Base-by-base conservation (phyloP, 345 rosid genomes). In the Boechera retrofracta region DNA sequence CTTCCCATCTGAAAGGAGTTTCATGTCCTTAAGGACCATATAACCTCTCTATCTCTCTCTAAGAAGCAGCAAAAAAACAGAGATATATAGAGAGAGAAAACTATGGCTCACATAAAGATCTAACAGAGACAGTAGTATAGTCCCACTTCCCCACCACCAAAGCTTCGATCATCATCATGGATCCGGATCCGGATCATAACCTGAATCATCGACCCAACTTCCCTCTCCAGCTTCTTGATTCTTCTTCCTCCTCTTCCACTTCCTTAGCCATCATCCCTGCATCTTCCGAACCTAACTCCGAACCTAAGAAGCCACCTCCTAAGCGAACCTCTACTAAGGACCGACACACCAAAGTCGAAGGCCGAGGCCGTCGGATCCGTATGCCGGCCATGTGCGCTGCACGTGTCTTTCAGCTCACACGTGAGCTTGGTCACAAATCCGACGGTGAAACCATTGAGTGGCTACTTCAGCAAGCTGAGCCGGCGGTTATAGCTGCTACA, bases 371-470 rank as follows among this genome's bases (percentile, higher is more conserved):
- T 51, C 85, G 98, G 85, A 92, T 92, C 88, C 93, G 98, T 53
- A 93, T 93, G 96, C 98, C 98, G 0, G 97, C 97, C 35, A 79
- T 90, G 52, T 93, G 98, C 54, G 98, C 98, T 0, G 98, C 97
- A 29, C 84, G 98, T 85, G 96, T 93, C 63, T 93, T 93, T 75
- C 98, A 93, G 85, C 85, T 93, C 42, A 93, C 98, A 18, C 83
- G 94, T 51, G 97, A 93, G 71, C 96, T 92, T 1, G 98, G 98
- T 33, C 94, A 92, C 72, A 90, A 92, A 45, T 88, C 97, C 6
- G 97, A 92, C 51, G 97, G 97, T 4, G 97, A 91, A 80, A 91
- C 97, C 82, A 89, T 91, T 13, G 91, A 89, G 67, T 89, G 97
- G 97, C 80, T 92, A 10, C 87, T 93, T 16, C 97, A 93, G 45